Percentiles rank a stretch among this genome's conserved stretches.
Conservation (phyloP, 306 rosid genomes). For the Biancaea sappan region DNA sequence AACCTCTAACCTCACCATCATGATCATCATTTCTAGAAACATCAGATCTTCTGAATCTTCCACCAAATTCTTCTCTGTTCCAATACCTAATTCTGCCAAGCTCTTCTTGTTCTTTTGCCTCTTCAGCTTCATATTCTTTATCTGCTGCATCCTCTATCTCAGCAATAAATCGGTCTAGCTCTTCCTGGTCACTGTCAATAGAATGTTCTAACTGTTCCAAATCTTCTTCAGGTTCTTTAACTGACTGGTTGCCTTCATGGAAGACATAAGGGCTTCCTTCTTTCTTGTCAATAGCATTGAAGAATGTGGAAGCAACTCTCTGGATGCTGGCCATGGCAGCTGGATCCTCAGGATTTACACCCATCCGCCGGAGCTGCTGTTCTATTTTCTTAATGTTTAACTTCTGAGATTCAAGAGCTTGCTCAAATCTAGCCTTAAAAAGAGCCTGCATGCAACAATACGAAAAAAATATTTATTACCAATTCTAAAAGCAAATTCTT, state of each 20-base stretch:
- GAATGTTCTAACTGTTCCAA: slow-evolving; percentile 63
- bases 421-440: slow-evolving; percentile 98
- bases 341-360: slow-evolving; percentile 97
- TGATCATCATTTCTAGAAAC: slow-evolving; percentile 48
- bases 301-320: slow-evolving; percentile 93
- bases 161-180: slow-evolving; percentile 82
- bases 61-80: slow-evolving; percentile 84
- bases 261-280: slow-evolving; percentile 90
- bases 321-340: slow-evolving; percentile 93
- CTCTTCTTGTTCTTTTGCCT: slow-evolving; percentile 89
- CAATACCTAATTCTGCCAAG: slow-evolving; percentile 65
- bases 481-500: slow-evolving; percentile 26
- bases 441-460: slow-evolving; percentile 66
- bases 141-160: slow-evolving; percentile 98
- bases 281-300: slow-evolving; percentile 91
- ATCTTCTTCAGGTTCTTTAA: slow-evolving; percentile 38
- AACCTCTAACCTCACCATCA: slow-evolving; percentile 45
- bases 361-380: slow-evolving; percentile 88
- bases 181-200: slow-evolving; percentile 79
- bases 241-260: slow-evolving; percentile 54
- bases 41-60: slow-evolving; percentile 71
- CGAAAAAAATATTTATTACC: slow-evolving; percentile 23
- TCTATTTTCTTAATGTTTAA: slow-evolving; percentile 89
- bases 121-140: slow-evolving; percentile 89
- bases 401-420: slow-evolving; percentile 97